Evolutionary conservation across 2,329 filamentous ascomycete genomes (phyloP), one percentile per base, ranked within the genome.

Genomic region (Claviceps sp.): DNA sequence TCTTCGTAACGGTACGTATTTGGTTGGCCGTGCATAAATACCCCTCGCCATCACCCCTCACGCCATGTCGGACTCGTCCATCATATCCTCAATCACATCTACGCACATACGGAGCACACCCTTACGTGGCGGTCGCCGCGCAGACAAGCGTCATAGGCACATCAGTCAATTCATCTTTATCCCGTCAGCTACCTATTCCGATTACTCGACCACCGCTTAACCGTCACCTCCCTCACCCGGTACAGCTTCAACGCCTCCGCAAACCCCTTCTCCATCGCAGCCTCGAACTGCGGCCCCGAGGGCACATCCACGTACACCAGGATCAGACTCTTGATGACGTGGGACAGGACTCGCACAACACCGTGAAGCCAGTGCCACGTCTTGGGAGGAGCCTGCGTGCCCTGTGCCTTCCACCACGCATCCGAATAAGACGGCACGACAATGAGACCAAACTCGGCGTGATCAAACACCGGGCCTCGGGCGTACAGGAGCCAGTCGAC

Each of bases 401-500:
- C 76, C 47, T 76, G 67, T 1, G 73, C 69, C 56, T 76, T 75
- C 89, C 90, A 96, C 62, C 84, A 82, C 0, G 78, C 63, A 62
- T 93, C 73, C 0, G 76, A 82, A 63, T 94, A 97, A 0, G 88
- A 84, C 0, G 93, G 91, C 3, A 97, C 64, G 42, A 98, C 81
- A 24, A 91, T 75, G 44, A 96, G 71, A 0, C 88, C 90, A 63
- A 96, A 98, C 63, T 97, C 89, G 22, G 93, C 93, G 63, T 98
- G 93, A 22, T 88, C 83, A 65, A 98, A 97, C 0, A 93, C 91
- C 0, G 93, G 93, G 0, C 93, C 93, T 20, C 89, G 84, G 52
- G 88, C 84, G 69, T 98, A 98, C 7, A 98, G 77, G n/a, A 98
- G 72, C 72, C 88, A 96, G 66, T 98, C 93, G 9, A 89, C 86